Evolutionary conservation across 1,284 basidiomycete genomes (phyloP), one percentile per base, ranked within the genome.

Genomic region (Peniophora sp.): DNA sequence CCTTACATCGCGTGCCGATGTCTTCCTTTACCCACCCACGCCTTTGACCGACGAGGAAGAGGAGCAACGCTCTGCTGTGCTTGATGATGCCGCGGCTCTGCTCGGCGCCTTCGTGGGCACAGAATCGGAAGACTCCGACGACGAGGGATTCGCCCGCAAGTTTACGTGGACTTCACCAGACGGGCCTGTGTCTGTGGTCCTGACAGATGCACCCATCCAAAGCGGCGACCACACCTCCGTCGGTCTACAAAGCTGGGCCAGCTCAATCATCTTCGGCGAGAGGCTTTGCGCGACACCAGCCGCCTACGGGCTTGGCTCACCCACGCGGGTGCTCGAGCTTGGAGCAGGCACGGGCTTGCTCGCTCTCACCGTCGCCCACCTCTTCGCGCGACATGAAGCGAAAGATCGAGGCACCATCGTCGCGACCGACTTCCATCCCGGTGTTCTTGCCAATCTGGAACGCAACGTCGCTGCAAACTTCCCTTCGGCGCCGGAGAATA

Each of bases 221-320:
- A 71, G 65, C 34, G 69, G 74, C 18, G 90, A 93, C 63, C 88
- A 93, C 63, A 86, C 88, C 10, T 81, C 78, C 12, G 90, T 93
- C 44, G 91, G 92, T 2, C 72, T 94, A 35, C 92, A 95, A 66
- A 93, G 88, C 56, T 94, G 92, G 91, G 90, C 84, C 3, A 84
- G 83, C 55, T 81, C 86, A 3, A 89, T 92, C 58, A 67, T 91
- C 18, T 75, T 96, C 20, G 84, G 83, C 0, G 76, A 87, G 57
- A 74, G 79, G 48, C 75, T 94, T 55, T 84, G 84, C 37, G 64
- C 71, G 2, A 62, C 75, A 18, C 86, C 89, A 0, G 57, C 51
- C 2, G 54, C 59, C 2, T 85, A 79, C 57, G 73, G 75, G 8
- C 62, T 78, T 35, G 32, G 46, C 22, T 42, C 27, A 24, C 27